These are phyloP conservation scores for Lojkania enalia DNA, from an alignment of 2,329 filamentous ascomycete genomes.

Conservation along the genomic window DNA sequence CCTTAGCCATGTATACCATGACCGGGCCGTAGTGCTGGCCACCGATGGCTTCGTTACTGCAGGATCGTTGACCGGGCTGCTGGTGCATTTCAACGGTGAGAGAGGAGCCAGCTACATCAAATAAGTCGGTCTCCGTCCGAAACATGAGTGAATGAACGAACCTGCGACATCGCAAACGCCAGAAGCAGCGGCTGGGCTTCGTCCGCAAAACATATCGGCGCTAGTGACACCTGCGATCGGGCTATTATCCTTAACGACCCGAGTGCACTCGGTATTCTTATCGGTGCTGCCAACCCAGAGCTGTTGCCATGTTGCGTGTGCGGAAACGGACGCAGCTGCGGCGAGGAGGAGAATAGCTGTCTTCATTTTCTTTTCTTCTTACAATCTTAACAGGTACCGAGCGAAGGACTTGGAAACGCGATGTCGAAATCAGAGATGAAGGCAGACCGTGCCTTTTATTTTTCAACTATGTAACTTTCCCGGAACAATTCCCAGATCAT, in stretches of 20 bases:
- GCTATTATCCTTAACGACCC: constrained; percentile 42
- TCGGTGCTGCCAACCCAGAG: constrained; percentile 43
- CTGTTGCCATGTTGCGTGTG: constrained; percentile 45
- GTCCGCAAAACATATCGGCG: constrained; percentile 43
- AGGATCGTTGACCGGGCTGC: constrained; percentile 37
- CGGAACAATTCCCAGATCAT: background rate
- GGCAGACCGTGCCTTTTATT: background rate
- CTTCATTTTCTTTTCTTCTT: constrained; percentile 31
- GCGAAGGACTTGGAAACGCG: background rate
- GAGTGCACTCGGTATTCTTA: constrained; percentile 32
- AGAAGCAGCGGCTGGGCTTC: constrained; percentile 27
- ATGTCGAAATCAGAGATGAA: background rate
- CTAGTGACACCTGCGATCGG: constrained; percentile 35
- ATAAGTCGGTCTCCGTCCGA: constrained; percentile 13
- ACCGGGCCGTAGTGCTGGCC: constrained; percentile 46
- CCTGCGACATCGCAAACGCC: constrained; percentile 41
- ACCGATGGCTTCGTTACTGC: constrained; percentile 40
- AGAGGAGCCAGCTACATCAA: constrained; percentile 28
- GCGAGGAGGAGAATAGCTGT: constrained; percentile 36
- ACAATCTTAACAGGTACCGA: background rate
- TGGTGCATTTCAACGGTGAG: constrained; percentile 46
- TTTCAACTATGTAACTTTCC: background rate
- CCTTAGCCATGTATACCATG: constrained; percentile 45
- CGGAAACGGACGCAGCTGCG: constrained; percentile 37
- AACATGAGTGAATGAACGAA: constrained; percentile 16